phyloP scores from a whole-genome alignment of 495 filamentous ascomycete species.

The Podospora pseudocomata region DNA sequence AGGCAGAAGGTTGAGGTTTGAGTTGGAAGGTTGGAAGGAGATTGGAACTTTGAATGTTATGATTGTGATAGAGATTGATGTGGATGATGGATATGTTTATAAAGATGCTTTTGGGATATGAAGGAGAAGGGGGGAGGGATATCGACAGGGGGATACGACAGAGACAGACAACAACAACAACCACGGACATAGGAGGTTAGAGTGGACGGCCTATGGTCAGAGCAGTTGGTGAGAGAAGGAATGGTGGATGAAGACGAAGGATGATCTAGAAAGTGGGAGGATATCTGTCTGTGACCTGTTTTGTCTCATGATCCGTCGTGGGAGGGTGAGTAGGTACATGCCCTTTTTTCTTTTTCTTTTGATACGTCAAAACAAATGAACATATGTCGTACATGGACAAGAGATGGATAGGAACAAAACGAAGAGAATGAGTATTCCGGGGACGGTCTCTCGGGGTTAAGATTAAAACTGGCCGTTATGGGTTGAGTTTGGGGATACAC shows the following conservation, averaged over 20 bases:
- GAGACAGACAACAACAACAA: neutral
- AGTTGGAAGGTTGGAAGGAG: neutral
- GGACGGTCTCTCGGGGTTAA: neutral
- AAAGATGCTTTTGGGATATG: neutral
- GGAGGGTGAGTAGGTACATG: neutral
- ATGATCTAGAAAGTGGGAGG: neutral
- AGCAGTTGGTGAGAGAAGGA: neutral
- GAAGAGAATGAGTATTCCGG: neutral
- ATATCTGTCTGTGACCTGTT: neutral
- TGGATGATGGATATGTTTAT: neutral
- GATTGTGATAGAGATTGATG: neutral
- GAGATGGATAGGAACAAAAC: neutral
- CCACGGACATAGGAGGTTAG: neutral
- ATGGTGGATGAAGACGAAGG: neutral
- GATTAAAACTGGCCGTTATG: neutral
- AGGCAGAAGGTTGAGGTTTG: neutral
- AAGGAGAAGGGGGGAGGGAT: neutral
- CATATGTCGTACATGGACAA: neutral
- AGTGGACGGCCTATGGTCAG: too few relatives aligned
- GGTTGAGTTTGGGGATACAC: neutral
- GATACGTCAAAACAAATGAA: neutral
- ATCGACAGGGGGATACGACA: neutral
- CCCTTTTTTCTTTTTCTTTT: neutral
- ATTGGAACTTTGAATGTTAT: neutral
- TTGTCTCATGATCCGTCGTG: neutral